phyloP scores from a whole-genome alignment of 495 filamentous ascomycete species.

The Aspergillus baeticus region DNA sequence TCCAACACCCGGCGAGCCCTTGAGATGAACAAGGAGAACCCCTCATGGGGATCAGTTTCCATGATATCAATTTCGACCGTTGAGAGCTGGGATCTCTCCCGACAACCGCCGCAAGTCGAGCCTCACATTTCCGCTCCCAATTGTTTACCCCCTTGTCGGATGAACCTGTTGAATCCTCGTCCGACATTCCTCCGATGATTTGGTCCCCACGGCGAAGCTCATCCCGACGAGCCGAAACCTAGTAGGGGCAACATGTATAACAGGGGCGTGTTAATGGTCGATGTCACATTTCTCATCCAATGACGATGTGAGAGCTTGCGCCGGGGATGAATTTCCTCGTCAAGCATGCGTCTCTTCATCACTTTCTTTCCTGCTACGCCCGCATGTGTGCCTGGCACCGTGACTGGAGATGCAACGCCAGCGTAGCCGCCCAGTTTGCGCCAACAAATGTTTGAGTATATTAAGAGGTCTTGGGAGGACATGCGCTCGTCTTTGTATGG shows the following conservation, averaged over 20 bases:
- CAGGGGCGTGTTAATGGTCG: neutral
- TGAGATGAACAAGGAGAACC: neutral
- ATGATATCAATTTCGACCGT: neutral
- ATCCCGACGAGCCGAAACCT: conserved; percentile 3
- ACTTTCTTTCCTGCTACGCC: neutral
- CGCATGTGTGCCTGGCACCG: neutral
- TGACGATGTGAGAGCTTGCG: neutral
- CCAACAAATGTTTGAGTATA: too few relatives aligned
- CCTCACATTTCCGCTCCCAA: too few relatives aligned
- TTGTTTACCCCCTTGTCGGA: too few relatives aligned
- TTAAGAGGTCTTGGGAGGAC: too few relatives aligned
- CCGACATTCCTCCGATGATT: neutral
- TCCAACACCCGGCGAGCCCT: neutral
- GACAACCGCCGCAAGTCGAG: too few relatives aligned
- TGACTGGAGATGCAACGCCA: neutral
- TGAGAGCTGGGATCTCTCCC: neutral
- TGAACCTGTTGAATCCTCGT: neutral
- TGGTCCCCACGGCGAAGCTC: conserved; percentile 5
- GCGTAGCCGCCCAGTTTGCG: neutral
- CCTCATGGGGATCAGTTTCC: neutral
- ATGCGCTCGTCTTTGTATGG: too few relatives aligned
- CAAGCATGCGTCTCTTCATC: neutral
- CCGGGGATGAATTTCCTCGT: neutral
- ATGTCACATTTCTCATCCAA: conserved; percentile 4
- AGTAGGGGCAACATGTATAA: neutral